Conservation (phyloP, 306 rosid species). For the Cicer chorassanicum region DNA sequence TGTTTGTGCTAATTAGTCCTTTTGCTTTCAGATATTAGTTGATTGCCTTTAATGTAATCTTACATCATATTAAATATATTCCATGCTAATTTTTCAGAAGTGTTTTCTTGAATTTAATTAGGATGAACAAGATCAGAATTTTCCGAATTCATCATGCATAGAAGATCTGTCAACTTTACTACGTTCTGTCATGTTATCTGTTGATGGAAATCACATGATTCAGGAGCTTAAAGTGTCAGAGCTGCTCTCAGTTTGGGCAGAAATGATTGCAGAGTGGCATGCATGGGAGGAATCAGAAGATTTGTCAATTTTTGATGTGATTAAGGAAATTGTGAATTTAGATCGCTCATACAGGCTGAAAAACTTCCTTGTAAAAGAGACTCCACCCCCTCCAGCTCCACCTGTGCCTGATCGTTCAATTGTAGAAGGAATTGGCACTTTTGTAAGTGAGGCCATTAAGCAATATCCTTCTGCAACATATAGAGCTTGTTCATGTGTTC, state of each 20-base stretch:
- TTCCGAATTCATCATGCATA: conserved; percentile 66
- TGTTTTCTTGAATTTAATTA: conserved; percentile 46
- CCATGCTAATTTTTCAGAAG: neutral
- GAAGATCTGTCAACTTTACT: conserved; percentile 78
- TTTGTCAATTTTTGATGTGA: conserved; percentile 75
- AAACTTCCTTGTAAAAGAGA: conserved; percentile 63
- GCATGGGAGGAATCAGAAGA: conserved; percentile 93
- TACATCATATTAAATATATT: conserved; percentile 13
- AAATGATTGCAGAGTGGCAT: conserved; percentile 81
- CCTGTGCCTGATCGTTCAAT: conserved; percentile 79
- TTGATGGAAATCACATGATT: conserved; percentile 61
- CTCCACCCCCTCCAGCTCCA: conserved; percentile 80
- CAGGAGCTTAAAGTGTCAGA: conserved; percentile 75
- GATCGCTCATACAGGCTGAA: conserved; percentile 54
- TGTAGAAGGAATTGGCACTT: conserved; percentile 72
- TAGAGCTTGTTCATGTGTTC: conserved; percentile 88
- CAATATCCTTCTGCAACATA: conserved; percentile 84
- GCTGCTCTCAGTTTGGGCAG: conserved; percentile 77
- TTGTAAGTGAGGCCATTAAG: conserved; percentile 68
- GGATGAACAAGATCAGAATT: conserved; percentile 54
- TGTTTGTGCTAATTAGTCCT: conserved; percentile 25
- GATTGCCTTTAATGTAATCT: conserved; percentile 7
- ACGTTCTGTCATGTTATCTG: conserved; percentile 60
- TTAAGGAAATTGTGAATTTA: conserved; percentile 71
- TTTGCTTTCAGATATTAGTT: conserved; percentile 17